phyloP scores from a whole-genome alignment of 805 yeast genomes.

The Sugiyamaella smithiae region DNA sequence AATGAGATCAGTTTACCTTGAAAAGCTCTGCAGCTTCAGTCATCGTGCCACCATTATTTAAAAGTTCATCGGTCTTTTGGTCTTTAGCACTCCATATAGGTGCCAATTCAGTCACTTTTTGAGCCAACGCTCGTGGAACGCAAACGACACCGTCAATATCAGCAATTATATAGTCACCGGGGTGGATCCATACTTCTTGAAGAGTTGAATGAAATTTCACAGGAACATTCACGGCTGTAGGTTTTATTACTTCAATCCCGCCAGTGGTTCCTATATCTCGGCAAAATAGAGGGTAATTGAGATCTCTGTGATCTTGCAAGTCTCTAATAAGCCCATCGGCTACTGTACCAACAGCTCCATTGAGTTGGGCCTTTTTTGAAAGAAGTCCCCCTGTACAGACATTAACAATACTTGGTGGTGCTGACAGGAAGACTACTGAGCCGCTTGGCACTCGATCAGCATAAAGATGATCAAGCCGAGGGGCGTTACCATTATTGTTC shows the following conservation, averaged over 20 bases:
- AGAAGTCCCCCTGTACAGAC: slow-evolving; percentile 15
- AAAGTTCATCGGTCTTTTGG: neutral
- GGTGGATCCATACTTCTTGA: slow-evolving; percentile 80
- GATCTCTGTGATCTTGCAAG: slow-evolving; percentile 13
- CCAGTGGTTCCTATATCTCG: slow-evolving; percentile 2
- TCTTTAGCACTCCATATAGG: neutral
- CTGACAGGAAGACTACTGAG: neutral
- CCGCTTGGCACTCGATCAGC: neutral
- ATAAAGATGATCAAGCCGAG: neutral
- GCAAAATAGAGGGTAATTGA: slow-evolving; percentile 11
- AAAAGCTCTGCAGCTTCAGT: neutral
- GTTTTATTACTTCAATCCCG: slow-evolving; percentile 15
- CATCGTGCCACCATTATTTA: neutral
- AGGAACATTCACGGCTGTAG: slow-evolving; percentile 10
- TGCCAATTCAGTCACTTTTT: neutral
- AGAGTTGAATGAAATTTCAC: slow-evolving; percentile 61
- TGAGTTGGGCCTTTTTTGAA: slow-evolving; percentile 10
- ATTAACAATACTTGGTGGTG: slow-evolving; percentile 1
- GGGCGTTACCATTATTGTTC: neutral
- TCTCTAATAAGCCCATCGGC: slow-evolving; percentile 16
- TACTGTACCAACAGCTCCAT: slow-evolving; percentile 15
- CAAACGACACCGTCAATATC: slow-evolving; percentile 15
- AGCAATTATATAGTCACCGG: slow-evolving; percentile 27
- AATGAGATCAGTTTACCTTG: slow-evolving; percentile 1
- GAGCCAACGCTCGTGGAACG: neutral